phyloP scores from a whole-genome alignment of 2,329 filamentous ascomycete species.

The Ophiostoma tasmaniense region DNA sequence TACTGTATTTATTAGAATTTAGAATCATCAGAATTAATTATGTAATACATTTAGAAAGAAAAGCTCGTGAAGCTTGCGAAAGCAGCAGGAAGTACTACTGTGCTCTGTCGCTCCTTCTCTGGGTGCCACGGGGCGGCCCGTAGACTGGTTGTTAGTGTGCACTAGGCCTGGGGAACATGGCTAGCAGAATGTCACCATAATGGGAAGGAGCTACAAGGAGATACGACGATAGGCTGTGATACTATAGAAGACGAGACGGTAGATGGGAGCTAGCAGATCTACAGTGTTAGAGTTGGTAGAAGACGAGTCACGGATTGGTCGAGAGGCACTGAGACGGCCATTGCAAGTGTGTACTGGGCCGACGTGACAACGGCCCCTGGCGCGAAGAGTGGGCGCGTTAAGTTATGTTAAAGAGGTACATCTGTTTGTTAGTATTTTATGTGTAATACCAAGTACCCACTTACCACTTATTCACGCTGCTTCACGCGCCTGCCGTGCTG shows the following conservation, averaged over 20 bases:
- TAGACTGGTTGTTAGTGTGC: background rate
- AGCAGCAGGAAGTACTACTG: background rate
- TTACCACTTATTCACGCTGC: constrained; percentile 12
- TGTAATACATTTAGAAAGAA: background rate
- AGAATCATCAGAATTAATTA: background rate
- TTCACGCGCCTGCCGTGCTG: constrained; percentile 16
- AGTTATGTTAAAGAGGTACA: constrained; percentile 14
- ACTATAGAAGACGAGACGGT: background rate
- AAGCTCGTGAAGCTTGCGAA: background rate
- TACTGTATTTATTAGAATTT: background rate
- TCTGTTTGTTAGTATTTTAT: accelerated
- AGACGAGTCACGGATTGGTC: background rate
- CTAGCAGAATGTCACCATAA: background rate
- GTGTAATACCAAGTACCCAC: background rate
- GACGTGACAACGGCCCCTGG: background rate
- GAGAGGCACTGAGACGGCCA: background rate
- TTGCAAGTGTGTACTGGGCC: background rate
- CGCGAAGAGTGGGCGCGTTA: constrained; percentile 10
- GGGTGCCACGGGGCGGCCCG: constrained; percentile 10
- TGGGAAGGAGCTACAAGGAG: background rate
- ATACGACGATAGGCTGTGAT: background rate
- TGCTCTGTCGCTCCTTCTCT: background rate
- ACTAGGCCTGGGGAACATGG: background rate
- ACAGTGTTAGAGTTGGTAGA: background rate
- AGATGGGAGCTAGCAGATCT: background rate